These are phyloP conservation scores for Thraustotheca clavata DNA, from an alignment of 352 stramenopile genomes.

Conservation along the genomic window DNA sequence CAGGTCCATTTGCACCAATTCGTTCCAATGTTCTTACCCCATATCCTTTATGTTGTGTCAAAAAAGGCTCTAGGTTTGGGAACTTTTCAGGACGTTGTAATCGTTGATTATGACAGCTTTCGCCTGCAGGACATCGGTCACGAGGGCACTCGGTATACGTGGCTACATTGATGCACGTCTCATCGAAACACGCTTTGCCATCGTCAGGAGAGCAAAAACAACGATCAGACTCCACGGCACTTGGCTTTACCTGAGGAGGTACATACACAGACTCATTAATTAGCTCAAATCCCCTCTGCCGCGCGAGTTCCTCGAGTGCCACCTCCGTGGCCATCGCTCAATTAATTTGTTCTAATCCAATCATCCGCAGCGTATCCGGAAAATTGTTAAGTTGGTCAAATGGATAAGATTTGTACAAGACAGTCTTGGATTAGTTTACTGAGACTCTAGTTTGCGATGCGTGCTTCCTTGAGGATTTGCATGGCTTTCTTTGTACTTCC, in stretches of 20 bases:
- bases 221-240: neutral
- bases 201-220: conserved; percentile 11
- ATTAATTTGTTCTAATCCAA: conserved; percentile 17
- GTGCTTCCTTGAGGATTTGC: conserved; percentile 79
- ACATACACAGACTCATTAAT: conserved; percentile 16
- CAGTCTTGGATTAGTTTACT: neutral
- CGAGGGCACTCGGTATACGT: conserved; percentile 75
- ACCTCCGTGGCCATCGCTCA: neutral
- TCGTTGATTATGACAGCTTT: conserved; percentile 60
- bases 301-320: conserved; percentile 7
- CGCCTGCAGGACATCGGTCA: conserved; percentile 33
- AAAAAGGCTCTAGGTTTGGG: conserved; percentile 59
- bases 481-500: conserved; percentile 82
- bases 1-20: conserved; percentile 54
- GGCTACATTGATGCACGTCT: conserved; percentile 84
- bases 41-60: conserved; percentile 77
- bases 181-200: conserved; percentile 43
- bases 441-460: conserved; percentile 42
- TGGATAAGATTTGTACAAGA: too few species aligned
- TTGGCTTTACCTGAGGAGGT: neutral
- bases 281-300: conserved; percentile 16
- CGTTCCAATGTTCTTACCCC: conserved; percentile 57
- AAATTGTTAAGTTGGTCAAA: too few species aligned
- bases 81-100: conserved; percentile 64
- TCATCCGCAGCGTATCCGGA: conserved; percentile 17